phyloP scores from a whole-genome alignment of 163 green algal genomes.

The Scenedesmus sp. region DNA sequence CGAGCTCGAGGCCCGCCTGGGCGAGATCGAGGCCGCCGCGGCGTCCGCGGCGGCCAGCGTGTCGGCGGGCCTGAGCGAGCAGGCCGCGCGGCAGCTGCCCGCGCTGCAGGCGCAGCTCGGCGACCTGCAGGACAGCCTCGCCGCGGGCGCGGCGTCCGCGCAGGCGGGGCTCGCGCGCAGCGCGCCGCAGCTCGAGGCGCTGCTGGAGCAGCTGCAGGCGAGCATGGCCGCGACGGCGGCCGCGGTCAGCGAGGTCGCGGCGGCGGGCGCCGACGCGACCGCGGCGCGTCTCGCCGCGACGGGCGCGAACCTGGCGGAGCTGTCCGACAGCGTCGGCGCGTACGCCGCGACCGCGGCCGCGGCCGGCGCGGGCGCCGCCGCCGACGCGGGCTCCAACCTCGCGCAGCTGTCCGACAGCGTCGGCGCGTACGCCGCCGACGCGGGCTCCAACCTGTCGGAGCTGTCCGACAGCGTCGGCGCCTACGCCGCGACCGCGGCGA shows the following conservation, averaged over 20 bases:
- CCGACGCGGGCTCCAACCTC: not conserved
- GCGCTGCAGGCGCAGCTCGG: slow-evolving; percentile 30
- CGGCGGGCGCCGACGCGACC: not conserved
- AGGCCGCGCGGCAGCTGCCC: slow-evolving; percentile 27
- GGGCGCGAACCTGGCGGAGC: not conserved
- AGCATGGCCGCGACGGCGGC: slow-evolving; percentile 18
- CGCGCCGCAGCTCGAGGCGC: slow-evolving; percentile 23
- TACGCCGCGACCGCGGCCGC: not conserved
- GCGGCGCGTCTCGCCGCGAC: not conserved
- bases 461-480: not conserved
- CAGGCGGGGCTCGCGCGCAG: slow-evolving; percentile 3
- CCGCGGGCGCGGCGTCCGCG: slow-evolving; percentile 3
- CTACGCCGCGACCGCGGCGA: not conserved
- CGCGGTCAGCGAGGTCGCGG: slow-evolving; percentile 24
- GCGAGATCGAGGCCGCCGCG: slow-evolving; percentile 12
- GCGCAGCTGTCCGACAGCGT: not conserved
- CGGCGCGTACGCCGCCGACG: too few relatives aligned
- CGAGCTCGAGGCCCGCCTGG: slow-evolving; percentile 26
- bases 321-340: not conserved
- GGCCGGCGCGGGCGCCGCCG: not conserved
- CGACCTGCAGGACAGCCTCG: slow-evolving; percentile 16
- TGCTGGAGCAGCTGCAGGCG: slow-evolving; percentile 29
- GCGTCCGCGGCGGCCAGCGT: not conserved
- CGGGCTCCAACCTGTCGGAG: not conserved
- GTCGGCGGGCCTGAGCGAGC: slow-evolving; percentile 16